These are phyloP conservation scores for Lentinula aciculospora DNA, from an alignment of 768 basidiomycete genomes.

Conservation along the genomic window DNA sequence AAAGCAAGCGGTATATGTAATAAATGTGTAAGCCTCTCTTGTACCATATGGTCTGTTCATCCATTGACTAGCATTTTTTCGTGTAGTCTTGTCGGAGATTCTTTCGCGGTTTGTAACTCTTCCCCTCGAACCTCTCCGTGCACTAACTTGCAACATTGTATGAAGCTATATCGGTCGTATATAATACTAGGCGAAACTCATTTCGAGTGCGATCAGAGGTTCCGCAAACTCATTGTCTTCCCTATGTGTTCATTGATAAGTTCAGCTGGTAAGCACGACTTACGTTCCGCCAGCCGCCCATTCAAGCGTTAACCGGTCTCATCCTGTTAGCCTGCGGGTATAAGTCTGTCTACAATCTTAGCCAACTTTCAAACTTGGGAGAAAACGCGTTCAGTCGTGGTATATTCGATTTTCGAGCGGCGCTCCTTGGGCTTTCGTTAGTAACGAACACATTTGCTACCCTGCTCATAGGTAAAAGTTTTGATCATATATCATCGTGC, in stretches of 20 bases:
- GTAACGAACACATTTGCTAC: background rate
- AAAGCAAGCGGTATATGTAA: background rate
- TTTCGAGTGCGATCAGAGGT: background rate
- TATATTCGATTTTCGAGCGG: background rate
- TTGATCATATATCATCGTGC: no score
- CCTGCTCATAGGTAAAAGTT: background rate
- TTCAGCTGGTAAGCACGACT: background rate
- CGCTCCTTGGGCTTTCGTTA: background rate
- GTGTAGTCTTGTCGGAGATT: background rate
- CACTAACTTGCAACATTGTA: background rate
- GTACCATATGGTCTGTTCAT: background rate
- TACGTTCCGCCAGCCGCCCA: no score
- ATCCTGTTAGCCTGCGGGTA: background rate
- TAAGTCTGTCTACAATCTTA: background rate
- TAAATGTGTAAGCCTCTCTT: background rate
- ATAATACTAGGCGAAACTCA: background rate
- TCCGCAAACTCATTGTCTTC: background rate
- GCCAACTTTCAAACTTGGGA: background rate
- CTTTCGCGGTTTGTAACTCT: background rate
- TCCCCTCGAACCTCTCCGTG: background rate
- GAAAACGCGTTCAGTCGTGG: background rate
- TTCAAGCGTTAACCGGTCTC: no score
- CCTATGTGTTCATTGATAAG: background rate
- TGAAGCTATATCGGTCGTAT: background rate
- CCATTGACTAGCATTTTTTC: background rate